Base-by-base conservation (phyloP, 805 yeast genomes). In the Suhomyces vadensis region DNA sequence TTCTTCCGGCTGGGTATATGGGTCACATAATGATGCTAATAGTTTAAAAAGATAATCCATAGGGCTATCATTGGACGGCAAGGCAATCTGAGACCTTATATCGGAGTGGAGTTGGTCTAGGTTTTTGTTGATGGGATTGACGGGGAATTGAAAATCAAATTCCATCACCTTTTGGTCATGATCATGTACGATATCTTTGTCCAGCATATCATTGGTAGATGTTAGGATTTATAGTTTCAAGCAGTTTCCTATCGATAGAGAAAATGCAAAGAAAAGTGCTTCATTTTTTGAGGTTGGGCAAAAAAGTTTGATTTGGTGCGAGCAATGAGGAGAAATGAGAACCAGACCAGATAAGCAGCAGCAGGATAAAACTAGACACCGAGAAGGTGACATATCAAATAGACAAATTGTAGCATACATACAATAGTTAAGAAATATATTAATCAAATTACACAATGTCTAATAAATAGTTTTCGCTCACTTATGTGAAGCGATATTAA, bases 1-100 rank as follows among this genome's bases (percentile, higher is more conserved):
- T 31, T 83, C 86, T 21, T 75, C 73, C 0, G 94, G 90, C 52
- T 83, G 88, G 1, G 90, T 82, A 52, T 75, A 68, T 2, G 90
- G 88, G 57, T 85, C 91, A 43, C 74, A 60, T 10, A 60, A 45
- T 16, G 57, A 56, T 13, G 61, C 57, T 14, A 23, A 37, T 3
- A 50, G 39, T 20, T 44, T 17, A 43, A 45, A 47, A 31, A 49
- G 33, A 35, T 36, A 50, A 3, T 17, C 13, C 10, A 41, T 23
- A 26, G 36, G n/a, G 19, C 16, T 31, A 22, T 37, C 44, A 22
- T 43, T 42, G n/a, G 33, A 9, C 8, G 41, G 43, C 24, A 35
- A 11, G 4, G 8, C 31, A 7, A 39, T n/a, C 5, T 35, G 6
- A 7, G n/a, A n/a, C 35, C 39, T 27, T 20, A 44, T 24, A 8